Evolutionary conservation across 345 rosid genomes (phyloP), one percentile per base, ranked within the genome.

Genomic region (Citrus hindsii): DNA sequence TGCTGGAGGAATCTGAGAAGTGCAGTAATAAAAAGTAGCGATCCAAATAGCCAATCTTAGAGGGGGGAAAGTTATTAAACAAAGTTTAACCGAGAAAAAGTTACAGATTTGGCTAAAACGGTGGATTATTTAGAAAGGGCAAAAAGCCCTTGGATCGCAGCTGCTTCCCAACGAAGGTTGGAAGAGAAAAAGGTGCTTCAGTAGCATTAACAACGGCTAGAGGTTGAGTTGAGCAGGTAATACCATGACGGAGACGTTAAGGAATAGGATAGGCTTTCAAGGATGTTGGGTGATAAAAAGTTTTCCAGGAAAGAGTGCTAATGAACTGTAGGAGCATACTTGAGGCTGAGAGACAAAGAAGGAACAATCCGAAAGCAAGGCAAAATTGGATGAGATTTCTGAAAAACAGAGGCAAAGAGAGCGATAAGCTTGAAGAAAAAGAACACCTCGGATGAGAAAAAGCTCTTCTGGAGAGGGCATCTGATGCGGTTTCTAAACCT

Each of bases 381-480:
- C 98, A 2, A 97, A 93, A 87, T 71, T 94, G 80, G 98, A 94
- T 80, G 93, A 88, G 85, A 89, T 94, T 18, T 94, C 91, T 82
- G 97, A 91, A 77, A 94, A 86, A 88, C 98, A 93, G 90, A 87
- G 93, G 77, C 98, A 90, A 67, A 93, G 94, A 81, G 97, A 94
- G 80, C 69, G 58, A 68, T 13, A 97, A 97, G 81, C 19, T 87
- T 67, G 96, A 94, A 61, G 99, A 97, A 82, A 97, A 90, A 78
- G 95, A 82, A 76, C 86, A 77, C 87, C 75, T 74, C 72, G 79
- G 89, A 78, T 84, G 51, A 13, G 51, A 84, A 69, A 98, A 97
- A 82, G 86, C 91, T 58, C 86, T 87, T 60, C 75, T 86, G 81
- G 84, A 84, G 75, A 88, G 84, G 73, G 4, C 88, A 51, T 42